These are phyloP conservation scores for Davidsoniella neocaledoniae DNA, from an alignment of 2,329 filamentous ascomycete species.

Conservation along the genomic window DNA sequence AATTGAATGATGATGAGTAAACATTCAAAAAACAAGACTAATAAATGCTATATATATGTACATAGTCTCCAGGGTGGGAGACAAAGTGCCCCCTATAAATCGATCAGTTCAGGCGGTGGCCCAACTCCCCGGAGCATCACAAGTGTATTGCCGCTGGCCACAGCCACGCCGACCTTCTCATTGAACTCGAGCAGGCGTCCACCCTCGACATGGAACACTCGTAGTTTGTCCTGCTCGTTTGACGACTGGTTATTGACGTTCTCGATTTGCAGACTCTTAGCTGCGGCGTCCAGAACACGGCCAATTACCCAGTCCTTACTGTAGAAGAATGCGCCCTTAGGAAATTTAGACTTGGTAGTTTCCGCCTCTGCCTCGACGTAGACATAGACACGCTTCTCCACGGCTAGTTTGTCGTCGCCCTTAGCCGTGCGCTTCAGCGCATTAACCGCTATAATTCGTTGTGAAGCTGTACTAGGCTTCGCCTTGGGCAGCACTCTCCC, in stretches of 20 bases:
- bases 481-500: conserved; percentile 42
- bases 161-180: conserved; percentile 60
- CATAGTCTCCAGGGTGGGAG: not conserved
- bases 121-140: conserved; percentile 77
- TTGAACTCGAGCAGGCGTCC: conserved; percentile 73
- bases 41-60: not conserved
- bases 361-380: conserved; percentile 81
- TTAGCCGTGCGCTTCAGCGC: conserved; percentile 75
- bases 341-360: conserved; percentile 68
- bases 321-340: conserved; percentile 67
- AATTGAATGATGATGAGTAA: too few species aligned
- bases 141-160: conserved; percentile 75
- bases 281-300: conserved; percentile 60
- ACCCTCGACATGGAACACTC: conserved; percentile 86
- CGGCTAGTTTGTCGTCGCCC: conserved; percentile 65
- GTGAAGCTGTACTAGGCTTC: conserved; percentile 44
- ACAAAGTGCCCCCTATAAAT: not conserved
- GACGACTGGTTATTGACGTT: conserved; percentile 69
- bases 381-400: conserved; percentile 77
- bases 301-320: conserved; percentile 81
- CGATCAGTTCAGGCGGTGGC: conserved; percentile 56
- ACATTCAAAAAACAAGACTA: too few species aligned
- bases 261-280: conserved; percentile 58
- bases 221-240: conserved; percentile 60
- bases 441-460: conserved; percentile 52